phyloP scores from a whole-genome alignment of 1,139 yeast genomes.

The Taphrina wiesneri region DNA sequence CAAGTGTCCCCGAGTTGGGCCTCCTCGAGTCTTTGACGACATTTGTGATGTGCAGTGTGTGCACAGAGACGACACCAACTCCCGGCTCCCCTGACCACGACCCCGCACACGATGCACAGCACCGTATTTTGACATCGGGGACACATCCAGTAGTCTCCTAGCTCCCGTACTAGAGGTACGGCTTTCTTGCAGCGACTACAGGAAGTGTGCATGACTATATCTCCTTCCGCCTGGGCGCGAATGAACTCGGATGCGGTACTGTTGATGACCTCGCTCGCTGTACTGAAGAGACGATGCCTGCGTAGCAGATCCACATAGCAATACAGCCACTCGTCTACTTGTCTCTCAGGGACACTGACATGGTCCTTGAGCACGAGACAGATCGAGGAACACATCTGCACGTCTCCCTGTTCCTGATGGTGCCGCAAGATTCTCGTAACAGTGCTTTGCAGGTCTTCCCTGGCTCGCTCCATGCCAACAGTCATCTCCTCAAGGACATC shows the following conservation, averaged over 20 bases:
- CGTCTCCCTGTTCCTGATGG: slow-evolving; percentile 29
- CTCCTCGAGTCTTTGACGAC: slow-evolving; percentile 47
- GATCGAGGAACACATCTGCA: slow-evolving; percentile 59
- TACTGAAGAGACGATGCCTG: slow-evolving; percentile 56
- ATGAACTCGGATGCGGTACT: slow-evolving; percentile 51
- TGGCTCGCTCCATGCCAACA: not conserved
- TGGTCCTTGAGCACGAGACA: slow-evolving; percentile 57
- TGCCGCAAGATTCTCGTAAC: slow-evolving; percentile 4
- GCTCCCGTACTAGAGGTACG: slow-evolving; percentile 57
- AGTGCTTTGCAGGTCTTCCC: not conserved
- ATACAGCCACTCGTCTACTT: slow-evolving; percentile 58
- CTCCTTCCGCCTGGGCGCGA: slow-evolving; percentile 53
- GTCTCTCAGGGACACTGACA: slow-evolving; percentile 39
- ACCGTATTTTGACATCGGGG: slow-evolving; percentile 28
- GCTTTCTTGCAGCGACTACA: slow-evolving; percentile 70
- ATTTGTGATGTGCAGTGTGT: slow-evolving; percentile 81
- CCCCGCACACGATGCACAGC: slow-evolving; percentile 72
- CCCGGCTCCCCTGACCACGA: slow-evolving; percentile 72
- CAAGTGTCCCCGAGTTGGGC: slow-evolving; percentile 3
- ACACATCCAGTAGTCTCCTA: slow-evolving; percentile 48
- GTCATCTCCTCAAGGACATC: not conserved
- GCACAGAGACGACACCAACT: slow-evolving; percentile 77
- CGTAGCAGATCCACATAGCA: slow-evolving; percentile 61
- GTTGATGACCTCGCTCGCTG: slow-evolving; percentile 61
- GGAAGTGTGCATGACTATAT: slow-evolving; percentile 61